Evolutionary conservation across 306 rosid species (phyloP).

Genomic region (Ormosia semicastrata): DNA sequence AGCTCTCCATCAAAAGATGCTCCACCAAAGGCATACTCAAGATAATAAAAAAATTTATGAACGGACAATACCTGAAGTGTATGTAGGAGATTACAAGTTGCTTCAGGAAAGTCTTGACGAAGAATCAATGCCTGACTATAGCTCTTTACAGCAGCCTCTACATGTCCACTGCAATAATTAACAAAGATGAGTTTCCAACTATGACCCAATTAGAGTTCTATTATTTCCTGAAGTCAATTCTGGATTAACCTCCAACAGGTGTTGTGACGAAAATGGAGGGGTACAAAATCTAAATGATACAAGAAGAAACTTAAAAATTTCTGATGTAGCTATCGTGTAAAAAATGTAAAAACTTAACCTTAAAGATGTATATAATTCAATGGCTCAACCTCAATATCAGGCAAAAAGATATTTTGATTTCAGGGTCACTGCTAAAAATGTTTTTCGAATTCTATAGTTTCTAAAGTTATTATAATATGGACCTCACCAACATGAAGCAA

Average conservation of each 20-base stretch:
- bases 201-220: not conserved
- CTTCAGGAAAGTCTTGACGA: conserved; percentile 94
- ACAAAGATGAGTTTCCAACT: not conserved
- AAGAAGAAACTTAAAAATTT: not conserved
- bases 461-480: not conserved
- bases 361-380: not conserved
- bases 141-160: conserved; percentile 89
- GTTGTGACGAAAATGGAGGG: not conserved
- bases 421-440: not conserved
- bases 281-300: not conserved
- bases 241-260: not conserved
- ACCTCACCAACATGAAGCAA: not conserved
- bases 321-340: not conserved
- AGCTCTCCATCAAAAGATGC: not conserved
- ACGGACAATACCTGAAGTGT: conserved; percentile 71
- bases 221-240: not conserved
- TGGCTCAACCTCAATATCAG: not conserved
- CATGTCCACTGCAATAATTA: conserved; percentile 71
- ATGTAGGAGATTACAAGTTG: conserved; percentile 97
- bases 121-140: conserved; percentile 79
- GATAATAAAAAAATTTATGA: not conserved
- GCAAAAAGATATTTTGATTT: not conserved
- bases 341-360: not conserved
- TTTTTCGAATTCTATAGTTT: not conserved
- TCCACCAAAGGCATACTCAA: not conserved